These are phyloP conservation scores for Waltiozyma sp. DNA, from an alignment of 1,139 yeast genomes.

Conservation along the genomic window DNA sequence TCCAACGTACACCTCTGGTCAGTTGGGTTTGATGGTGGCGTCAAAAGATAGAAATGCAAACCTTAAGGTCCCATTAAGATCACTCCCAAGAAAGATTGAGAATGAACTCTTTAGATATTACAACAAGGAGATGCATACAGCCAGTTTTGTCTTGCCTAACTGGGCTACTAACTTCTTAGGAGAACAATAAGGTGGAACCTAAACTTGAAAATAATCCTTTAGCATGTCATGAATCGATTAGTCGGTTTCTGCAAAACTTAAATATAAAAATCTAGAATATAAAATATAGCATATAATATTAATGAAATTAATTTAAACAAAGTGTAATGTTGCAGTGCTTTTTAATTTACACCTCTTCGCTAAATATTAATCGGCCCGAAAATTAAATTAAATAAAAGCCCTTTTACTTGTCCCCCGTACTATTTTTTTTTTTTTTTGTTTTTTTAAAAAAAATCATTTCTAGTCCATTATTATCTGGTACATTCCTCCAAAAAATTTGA, in stretches of 20 bases:
- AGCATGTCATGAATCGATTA: no score
- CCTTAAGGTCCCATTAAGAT: conserved; percentile 47
- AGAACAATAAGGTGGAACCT: not conserved
- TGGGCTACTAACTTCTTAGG: conserved; percentile 51
- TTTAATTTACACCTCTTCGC: no score
- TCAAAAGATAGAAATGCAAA: conserved; percentile 44
- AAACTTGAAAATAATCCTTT: no score
- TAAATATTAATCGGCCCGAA: no score
- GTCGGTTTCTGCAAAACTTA: not conserved
- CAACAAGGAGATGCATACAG: conserved; percentile 57
- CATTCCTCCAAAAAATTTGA: no score
- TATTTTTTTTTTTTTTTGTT: no score
- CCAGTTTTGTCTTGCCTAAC: conserved; percentile 78
- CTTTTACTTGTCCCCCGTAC: no score
- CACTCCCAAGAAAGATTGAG: conserved; percentile 38
- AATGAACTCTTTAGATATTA: conserved; percentile 55
- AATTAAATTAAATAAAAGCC: no score
- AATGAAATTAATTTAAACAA: conserved; percentile 2
- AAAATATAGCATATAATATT: conserved; percentile 3
- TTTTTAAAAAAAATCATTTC: no score
- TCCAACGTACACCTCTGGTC: conserved; percentile 96
- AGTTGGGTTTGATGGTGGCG: conserved; percentile 79
- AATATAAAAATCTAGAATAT: not conserved
- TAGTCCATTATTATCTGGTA: no score
- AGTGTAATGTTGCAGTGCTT: no score